Conservation (phyloP, 495 filamentous ascomycete species). For the Lepraria neglecta region DNA sequence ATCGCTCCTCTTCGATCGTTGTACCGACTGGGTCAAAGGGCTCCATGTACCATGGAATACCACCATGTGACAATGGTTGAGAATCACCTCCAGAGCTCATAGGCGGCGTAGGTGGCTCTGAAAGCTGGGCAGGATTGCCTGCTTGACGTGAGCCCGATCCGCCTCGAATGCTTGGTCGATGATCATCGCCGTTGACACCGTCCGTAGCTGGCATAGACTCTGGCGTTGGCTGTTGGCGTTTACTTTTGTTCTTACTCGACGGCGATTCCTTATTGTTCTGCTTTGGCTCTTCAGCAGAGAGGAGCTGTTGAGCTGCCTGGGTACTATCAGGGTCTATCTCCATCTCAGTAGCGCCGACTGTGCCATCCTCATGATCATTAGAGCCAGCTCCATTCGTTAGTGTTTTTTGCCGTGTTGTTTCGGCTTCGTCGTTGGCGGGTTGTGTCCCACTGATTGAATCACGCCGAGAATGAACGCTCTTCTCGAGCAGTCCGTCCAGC, state of each 20-base stretch:
- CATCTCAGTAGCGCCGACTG: background rate
- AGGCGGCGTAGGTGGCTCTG: conserved; percentile 41
- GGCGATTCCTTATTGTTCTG: background rate
- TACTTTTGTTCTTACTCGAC: conserved; percentile 10
- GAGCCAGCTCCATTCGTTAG: conserved; percentile 3
- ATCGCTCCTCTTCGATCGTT: conserved; percentile 66
- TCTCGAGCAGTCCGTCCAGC: conserved; percentile 65
- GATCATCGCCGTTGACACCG: conserved; percentile 16
- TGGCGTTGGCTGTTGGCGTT: conserved; percentile 18
- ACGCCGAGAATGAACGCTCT: conserved; percentile 44
- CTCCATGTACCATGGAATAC: conserved; percentile 83
- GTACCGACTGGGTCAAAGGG: conserved; percentile 74
- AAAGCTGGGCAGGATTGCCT: conserved; percentile 17
- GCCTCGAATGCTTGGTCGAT: conserved; percentile 4
- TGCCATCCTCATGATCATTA: background rate
- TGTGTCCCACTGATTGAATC: conserved; percentile 28
- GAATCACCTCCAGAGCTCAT: conserved; percentile 42
- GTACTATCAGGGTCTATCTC: background rate
- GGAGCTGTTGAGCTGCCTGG: conserved; percentile 11
- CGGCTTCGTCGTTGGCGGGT: conserved; percentile 6
- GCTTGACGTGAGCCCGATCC: background rate
- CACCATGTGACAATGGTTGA: conserved; percentile 59
- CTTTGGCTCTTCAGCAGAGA: background rate
- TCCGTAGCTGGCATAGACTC: conserved; percentile 14
- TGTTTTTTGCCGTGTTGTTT: background rate